These are phyloP conservation scores for Daldinia sp. DNA, from an alignment of 2,329 filamentous ascomycete genomes.

Conservation along the genomic window DNA sequence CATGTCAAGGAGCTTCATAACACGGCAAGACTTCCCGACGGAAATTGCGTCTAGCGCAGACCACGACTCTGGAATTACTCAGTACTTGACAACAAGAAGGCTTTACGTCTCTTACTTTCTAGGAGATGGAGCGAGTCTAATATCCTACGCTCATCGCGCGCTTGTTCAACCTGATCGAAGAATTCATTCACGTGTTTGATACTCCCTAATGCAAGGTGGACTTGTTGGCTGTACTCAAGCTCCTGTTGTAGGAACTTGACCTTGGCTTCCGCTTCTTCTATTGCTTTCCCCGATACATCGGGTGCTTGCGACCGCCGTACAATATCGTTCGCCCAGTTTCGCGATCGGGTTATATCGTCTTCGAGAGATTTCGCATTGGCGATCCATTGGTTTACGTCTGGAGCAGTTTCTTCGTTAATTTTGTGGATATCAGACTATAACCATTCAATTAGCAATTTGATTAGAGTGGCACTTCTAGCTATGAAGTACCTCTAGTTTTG, in stretches of 20 bases:
- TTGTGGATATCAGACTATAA: slow-evolving; percentile 75
- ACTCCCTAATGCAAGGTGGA: slow-evolving; percentile 62
- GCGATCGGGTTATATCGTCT: slow-evolving; percentile 84
- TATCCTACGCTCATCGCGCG: slow-evolving; percentile 66
- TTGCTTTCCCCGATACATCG: slow-evolving; percentile 64
- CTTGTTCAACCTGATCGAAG: slow-evolving; percentile 70
- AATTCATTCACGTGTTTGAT: slow-evolving; percentile 71
- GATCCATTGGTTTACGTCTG: slow-evolving; percentile 89
- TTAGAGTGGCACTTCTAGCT: neutral
- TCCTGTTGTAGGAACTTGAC: slow-evolving; percentile 69
- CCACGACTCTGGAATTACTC: slow-evolving; percentile 63
- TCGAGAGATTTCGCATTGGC: slow-evolving; percentile 85
- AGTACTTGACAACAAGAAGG: slow-evolving; percentile 31
- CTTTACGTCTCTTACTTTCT: slow-evolving; percentile 59
- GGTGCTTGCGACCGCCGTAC: slow-evolving; percentile 78
- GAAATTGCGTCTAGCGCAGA: slow-evolving; percentile 69
- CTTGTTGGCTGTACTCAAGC: slow-evolving; percentile 69
- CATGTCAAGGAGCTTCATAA: slow-evolving; percentile 73
- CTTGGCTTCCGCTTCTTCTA: slow-evolving; percentile 66
- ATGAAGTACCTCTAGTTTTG: slow-evolving; percentile 58
- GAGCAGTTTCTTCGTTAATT: slow-evolving; percentile 80
- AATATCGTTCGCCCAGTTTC: slow-evolving; percentile 83
- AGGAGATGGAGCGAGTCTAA: slow-evolving; percentile 69
- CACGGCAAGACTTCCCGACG: slow-evolving; percentile 70
- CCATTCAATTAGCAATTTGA: slow-evolving; percentile 20